Conservation (phyloP, 768 basidiomycete genomes). For the Mycena indigotica region DNA sequence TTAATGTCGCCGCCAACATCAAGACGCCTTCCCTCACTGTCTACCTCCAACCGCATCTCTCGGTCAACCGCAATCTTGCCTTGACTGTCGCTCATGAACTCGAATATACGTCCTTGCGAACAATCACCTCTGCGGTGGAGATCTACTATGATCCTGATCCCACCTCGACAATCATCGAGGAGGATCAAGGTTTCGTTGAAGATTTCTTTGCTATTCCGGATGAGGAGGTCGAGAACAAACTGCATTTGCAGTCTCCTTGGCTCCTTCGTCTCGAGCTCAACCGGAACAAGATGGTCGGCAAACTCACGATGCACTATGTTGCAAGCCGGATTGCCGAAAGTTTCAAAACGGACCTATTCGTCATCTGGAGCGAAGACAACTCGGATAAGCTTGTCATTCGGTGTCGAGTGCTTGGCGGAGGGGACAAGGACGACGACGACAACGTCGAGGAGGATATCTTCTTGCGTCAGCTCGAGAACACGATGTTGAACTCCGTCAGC, state of each 20-base stretch:
- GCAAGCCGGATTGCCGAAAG: conserved; percentile 91
- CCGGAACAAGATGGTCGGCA: conserved; percentile 96
- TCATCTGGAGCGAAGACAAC: conserved; percentile 99
- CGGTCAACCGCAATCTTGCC: too few species aligned
- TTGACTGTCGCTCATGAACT: conserved; percentile 93
- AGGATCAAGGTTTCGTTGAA: conserved; percentile 93
- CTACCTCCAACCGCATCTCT: conserved; percentile 80
- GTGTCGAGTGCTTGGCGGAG: conserved; percentile 85
- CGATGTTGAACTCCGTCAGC: conserved; percentile 95
- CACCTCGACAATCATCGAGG: conserved; percentile 92
- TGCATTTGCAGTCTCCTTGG: conserved; percentile 95
- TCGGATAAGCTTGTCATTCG: conserved; percentile 96
- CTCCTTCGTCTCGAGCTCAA: conserved; percentile 95
- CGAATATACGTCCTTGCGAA: conserved; percentile 90
- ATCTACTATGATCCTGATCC: conserved; percentile 98
- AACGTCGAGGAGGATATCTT: conserved; percentile 94
- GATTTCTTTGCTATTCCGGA: conserved; percentile 99
- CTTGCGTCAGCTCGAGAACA: conserved; percentile 93
- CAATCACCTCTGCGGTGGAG: conserved; percentile 92
- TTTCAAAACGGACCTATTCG: conserved; percentile 94
- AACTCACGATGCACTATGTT: conserved; percentile 92
- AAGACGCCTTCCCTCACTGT: conserved; percentile 96
- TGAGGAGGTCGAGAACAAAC: conserved; percentile 88
- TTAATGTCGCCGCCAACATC: conserved; percentile 98
- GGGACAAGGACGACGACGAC: conserved; percentile 74